Base-by-base conservation (phyloP, 192 early-diverging fungal genomes). In the Entomortierella chlamydospora region DNA sequence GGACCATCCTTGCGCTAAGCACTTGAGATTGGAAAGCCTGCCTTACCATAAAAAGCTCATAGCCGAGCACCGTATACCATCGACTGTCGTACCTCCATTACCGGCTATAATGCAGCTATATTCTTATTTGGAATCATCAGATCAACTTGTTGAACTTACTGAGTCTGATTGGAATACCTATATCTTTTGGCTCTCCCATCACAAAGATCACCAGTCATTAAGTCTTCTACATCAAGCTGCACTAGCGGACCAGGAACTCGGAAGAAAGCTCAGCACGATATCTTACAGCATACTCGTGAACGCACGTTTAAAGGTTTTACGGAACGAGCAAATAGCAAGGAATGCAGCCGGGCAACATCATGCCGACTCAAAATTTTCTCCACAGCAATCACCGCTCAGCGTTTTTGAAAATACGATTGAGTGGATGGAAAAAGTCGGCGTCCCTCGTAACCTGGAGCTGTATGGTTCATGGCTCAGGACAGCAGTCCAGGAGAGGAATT, bases 1-100 rank as follows among this genome's bases (percentile, higher is more conserved):
- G 4, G 61, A 65, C 22, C 50, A 45, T 50, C 50, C 23, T 6
- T 52, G 22, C 10, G 53, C 64, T 11, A 28, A 42, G 7, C 30
- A 25, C 0, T 20, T 47, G 10, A 42, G 22, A 28, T 13, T 7
- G 17, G 50, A 47, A 18, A 30, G 42, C 1, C n/a, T 30, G 18
- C 8, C 1, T 13, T 64, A 43, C 45, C 72, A 49, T 20, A 22
- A 49, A 17, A 15, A 18, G 5, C 34, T 72, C 20, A 59, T 30
- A 5, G 11, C 23, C 25, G 49, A 61, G 23, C 56, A 64, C 18
- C 62, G 63, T 37, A 57, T 54, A 61, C 61, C 68, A 29, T 79
- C 76, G 17, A 51, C 76, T 22, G 70, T 79, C 23, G 22, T 55
- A 23, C 76, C 76, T 31, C 76, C 76, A 23, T 55, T 70, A 1